Base-by-base conservation (phyloP, 2,329 filamentous ascomycete species). In the Juglanconis oblonga region DNA sequence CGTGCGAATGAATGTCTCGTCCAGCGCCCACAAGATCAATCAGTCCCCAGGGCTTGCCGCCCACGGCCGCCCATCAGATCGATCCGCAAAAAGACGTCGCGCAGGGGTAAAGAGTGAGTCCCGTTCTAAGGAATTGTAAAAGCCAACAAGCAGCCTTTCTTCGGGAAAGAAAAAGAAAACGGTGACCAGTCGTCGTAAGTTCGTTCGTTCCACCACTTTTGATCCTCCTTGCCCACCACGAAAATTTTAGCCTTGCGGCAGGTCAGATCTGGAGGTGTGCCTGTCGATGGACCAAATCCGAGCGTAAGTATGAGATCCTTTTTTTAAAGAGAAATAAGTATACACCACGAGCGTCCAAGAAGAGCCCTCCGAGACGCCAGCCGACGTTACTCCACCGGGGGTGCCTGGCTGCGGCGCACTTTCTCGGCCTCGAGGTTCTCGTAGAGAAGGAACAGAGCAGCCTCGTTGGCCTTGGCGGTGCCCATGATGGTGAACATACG, bases 401-500 rank as follows among this genome's bases (percentile, higher is more conserved):
- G 81, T 58, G 87, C 85, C 78, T 96, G 90, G 81, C 92, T 96
- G 74, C 95, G 91, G 70, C 95, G 92, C 87, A 96, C 96, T 86
- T 99, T 99, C 82, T 99, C 95, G 14, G 93, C 94, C 80, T 99
- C 95, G 55, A 99, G 86, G 77, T 99, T 99, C 83, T 99, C 95
- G 74, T 99, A 99, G 65, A 99, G 82, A 57, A 99, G 87, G 77
- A 97, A 97, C 33, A 99, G 83, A 4, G 95, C 95, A 68, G 92
- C 94, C 78, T 99, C 95, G 70, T 99, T 99, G 65, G 92, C 92
- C 77, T 89, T 89, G 62, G 91, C 88, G 63, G 91, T 96, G 67
- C 95, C 95, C 85, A 96, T 97, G 74, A 99, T 99, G 71, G 95
- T 99, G 80, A 99, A 99, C 95, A 99, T 99, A 70, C 95, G 89